Evolutionary conservation across 345 rosid genomes (phyloP), one percentile per base, ranked within the genome.

Genomic region (Eucalyptus paniculata): DNA sequence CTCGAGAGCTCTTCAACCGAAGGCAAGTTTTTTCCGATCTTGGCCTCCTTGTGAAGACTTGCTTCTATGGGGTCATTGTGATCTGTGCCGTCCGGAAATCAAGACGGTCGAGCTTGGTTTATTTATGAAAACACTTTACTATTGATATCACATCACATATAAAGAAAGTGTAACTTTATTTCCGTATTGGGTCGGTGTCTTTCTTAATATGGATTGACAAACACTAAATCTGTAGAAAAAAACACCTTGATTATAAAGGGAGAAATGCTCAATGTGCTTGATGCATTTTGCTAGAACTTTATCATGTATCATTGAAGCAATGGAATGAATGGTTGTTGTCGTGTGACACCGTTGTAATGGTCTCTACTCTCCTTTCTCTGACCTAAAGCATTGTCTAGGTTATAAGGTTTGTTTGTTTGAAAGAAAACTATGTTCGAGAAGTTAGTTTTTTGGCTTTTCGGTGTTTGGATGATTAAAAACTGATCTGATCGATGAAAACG

Each of bases 21-120:
- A 85, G 72, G 13, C 91, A 93, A 14, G 95, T 92, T 62, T 90
- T 94, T 56, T 89, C 93, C 18, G 93, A 92, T 81, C 51, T 30
- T 37, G 77, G 89, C 21, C 94, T 95, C 89, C 95, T 95, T 12
- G 86, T 81, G 7, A 92, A 92, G 37, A 93, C 94, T 67, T 90
- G 95, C 89, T 94, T 94, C 72, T 94, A 92, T 88, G 96, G 95
- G 51, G 91, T 94, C 37, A 88, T 95, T 50, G 90, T 93, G 51
- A 89, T 93, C 34, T 91, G 89, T n/a, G 95, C 94, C 18, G 89
- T 89, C 69, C 91, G 95, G 54, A 89, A 89, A 56, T 91, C 88
- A 89, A 28, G 18, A 49, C 26, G 23, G 77, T 15, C 77, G 77
- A 32, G 77, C 77, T 65, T n/a, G 77, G 37, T n/a, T 65, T n/a